Evolutionary conservation across 2,329 filamentous ascomycete species (phyloP), one percentile per base, ranked within the genome.

Genomic region (Ceratocystis huliohia): DNA sequence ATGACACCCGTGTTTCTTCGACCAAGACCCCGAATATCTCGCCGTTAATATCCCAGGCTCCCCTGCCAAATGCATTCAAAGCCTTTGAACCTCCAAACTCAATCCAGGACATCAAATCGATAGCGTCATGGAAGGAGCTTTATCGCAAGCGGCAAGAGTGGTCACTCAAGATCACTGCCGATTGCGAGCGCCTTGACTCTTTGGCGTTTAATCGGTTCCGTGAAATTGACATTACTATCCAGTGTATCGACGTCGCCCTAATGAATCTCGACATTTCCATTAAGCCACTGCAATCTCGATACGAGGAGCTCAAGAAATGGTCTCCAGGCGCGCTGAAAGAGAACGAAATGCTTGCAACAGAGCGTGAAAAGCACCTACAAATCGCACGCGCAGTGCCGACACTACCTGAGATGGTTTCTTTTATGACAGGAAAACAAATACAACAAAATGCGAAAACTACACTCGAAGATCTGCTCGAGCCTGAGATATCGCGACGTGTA

Each of bases 61-160:
- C 82, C 59, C 72, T 79, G 44, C 83, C 81, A 45, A 79, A 50
- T 17, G 25, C 61, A n/a, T 53, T 68, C 44, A 61, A 68, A 15
- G 48, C 64, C n/a, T 53, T 53, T 22, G 67, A 80, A 67, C 85
- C 90, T 37, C 94, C 94, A n/a, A 91, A 96, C 74, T 88, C 85
- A 53, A 88, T 96, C 70, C 81, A 87, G 56, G 86, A 92, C 72
- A 86, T 90, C 69, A 89, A 88, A 68, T 87, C 91, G 69, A 80
- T 96, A 66, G 81, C 87, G 72, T 87, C 91, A 83, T 99, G 94
- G 93, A 89, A 91, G 74, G 84, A 86, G 57, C 80, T 97, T 25
- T 96, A 94, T 79, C 88, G 87, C 74, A 82, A 86, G 67, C 86
- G 94, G 68, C 85, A 87, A 71, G 81, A 82, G 70, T 99, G 94